Conservation (phyloP, 1,284 basidiomycete genomes). For the Boletus sp. region DNA sequence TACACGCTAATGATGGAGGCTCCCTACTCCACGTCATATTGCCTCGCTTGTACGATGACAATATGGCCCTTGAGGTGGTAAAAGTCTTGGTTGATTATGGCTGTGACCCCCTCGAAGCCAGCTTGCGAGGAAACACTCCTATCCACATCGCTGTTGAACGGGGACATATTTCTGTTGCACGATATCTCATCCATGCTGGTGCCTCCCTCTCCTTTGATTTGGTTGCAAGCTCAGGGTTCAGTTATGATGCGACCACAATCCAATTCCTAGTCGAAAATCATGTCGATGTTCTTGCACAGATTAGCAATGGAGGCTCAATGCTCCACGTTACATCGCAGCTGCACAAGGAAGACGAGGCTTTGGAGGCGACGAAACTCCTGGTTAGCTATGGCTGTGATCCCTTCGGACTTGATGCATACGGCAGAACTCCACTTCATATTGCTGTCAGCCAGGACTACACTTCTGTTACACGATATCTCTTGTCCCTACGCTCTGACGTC, state of each 20-base stretch:
- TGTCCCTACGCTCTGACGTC: background rate
- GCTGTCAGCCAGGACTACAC: background rate
- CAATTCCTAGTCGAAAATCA: background rate
- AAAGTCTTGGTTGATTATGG: background rate
- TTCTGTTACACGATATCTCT: background rate
- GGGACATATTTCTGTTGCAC: background rate
- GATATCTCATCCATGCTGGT: background rate
- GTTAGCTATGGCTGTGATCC: constrained; percentile 1
- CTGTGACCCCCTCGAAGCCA: background rate
- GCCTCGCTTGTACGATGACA: background rate
- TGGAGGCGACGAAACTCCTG: background rate
- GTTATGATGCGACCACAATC: background rate
- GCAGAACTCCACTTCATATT: background rate
- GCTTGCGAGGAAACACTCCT: background rate
- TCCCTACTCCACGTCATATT: background rate
- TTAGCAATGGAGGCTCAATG: background rate
- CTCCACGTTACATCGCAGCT: background rate
- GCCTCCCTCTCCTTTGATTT: background rate
- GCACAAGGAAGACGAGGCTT: fast-evolving
- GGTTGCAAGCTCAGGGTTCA: background rate
- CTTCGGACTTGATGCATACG: background rate
- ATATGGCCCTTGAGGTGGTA: background rate
- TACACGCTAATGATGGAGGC: background rate
- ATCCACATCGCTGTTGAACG: background rate
- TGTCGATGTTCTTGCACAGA: background rate